Evolutionary conservation across 1,284 basidiomycete genomes (phyloP).

Genomic region (Cutaneotrichosporon sp.): DNA sequence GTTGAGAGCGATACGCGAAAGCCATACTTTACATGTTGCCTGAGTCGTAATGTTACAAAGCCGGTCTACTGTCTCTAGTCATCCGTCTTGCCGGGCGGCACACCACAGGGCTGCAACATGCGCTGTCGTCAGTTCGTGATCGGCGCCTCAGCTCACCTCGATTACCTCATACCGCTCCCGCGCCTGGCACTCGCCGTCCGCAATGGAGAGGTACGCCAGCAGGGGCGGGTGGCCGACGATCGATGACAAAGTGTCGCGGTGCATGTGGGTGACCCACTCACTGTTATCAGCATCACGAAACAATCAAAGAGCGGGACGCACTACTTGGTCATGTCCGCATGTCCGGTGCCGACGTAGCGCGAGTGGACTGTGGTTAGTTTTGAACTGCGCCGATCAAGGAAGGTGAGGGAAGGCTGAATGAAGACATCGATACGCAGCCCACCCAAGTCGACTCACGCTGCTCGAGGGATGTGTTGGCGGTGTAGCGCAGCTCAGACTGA

Average conservation of each 20-base stretch:
- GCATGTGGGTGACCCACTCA: conserved; percentile 97
- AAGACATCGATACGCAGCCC: background rate
- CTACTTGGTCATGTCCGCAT: conserved; percentile 93
- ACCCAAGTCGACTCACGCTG: conserved; percentile 63
- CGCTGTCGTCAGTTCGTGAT: conserved; percentile 58
- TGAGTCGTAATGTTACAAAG: background rate
- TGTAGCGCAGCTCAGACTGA: conserved; percentile 81
- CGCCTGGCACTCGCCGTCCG: conserved; percentile 87
- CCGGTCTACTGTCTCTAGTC: conserved; percentile 53
- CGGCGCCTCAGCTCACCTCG: conserved; percentile 64
- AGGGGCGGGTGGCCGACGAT: conserved; percentile 89
- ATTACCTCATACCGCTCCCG: conserved; percentile 92
- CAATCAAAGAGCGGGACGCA: conserved; percentile 55
- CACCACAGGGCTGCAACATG: conserved; percentile 98
- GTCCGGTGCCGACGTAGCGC: conserved; percentile 91
- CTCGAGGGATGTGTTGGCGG: conserved; percentile 88
- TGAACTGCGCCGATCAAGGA: background rate
- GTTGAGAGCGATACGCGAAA: background rate
- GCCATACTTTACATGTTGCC: background rate
- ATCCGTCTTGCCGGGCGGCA: conserved; percentile 89
- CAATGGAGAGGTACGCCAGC: conserved; percentile 81
- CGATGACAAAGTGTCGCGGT: conserved; percentile 87
- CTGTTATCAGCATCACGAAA: conserved; percentile 55
- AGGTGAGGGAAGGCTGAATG: background rate
- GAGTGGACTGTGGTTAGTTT: conserved; percentile 70